Evolutionary conservation across 1,284 basidiomycete species (phyloP).

Genomic region (Irpex lacteus): DNA sequence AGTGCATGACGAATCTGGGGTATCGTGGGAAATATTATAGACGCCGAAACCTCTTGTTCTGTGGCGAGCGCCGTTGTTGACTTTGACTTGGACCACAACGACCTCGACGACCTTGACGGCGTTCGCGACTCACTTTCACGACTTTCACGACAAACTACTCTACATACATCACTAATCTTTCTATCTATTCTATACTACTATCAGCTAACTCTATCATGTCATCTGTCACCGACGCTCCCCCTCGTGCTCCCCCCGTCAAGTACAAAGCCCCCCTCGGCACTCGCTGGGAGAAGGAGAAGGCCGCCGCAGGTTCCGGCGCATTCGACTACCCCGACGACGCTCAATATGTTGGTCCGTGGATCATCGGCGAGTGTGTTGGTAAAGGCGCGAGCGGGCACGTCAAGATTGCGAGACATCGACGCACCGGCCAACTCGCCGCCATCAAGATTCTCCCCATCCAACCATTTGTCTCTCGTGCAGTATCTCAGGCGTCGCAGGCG

Average conservation of each 20-base stretch:
- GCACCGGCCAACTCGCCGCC: conserved; percentile 91
- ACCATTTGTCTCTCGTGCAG: conserved; percentile 63
- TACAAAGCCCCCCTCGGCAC: conserved; percentile 70
- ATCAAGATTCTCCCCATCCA: conserved; percentile 97
- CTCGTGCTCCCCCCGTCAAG: conserved; percentile 63
- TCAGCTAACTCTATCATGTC: conserved; percentile 14
- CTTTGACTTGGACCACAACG: conserved; percentile 6
- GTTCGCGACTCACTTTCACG: neutral
- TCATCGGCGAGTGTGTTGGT: conserved; percentile 93
- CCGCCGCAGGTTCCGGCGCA: conserved; percentile 61
- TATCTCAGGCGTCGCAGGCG: conserved; percentile 70
- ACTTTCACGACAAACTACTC: neutral
- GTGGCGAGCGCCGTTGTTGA: neutral
- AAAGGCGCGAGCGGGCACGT: conserved; percentile 96
- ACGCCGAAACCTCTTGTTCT: neutral
- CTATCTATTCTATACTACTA: conserved; percentile 9
- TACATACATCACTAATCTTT: neutral
- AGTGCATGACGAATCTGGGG: too few species aligned
- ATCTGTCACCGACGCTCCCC: conserved; percentile 42
- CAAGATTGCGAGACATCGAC: conserved; percentile 88
- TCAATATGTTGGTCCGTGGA: conserved; percentile 73
- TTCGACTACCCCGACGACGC: conserved; percentile 78
- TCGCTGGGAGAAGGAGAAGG: conserved; percentile 82
- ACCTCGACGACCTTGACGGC: conserved; percentile 12
- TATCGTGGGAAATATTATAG: neutral